Conservation (phyloP, 2,329 filamentous ascomycete genomes). For the Exophiala viscosa region DNA sequence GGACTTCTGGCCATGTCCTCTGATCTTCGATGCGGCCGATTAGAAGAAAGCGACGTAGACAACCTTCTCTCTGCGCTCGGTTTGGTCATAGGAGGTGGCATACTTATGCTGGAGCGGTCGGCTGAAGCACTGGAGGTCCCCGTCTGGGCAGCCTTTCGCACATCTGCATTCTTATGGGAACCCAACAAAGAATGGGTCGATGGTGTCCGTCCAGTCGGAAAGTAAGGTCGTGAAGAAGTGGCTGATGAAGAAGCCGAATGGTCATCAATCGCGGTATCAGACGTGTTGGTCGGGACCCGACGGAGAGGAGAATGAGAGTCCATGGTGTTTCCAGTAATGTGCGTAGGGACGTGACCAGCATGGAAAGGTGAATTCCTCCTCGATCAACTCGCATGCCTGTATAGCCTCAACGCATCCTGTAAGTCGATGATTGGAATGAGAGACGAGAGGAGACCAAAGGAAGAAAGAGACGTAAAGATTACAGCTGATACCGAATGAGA, state of each 20-base stretch:
- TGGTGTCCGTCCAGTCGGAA: constrained; percentile 11
- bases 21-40: constrained; percentile 18
- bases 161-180: constrained; percentile 34
- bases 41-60: constrained; percentile 21
- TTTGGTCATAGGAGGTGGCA: constrained; percentile 53
- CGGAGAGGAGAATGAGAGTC: constrained; percentile 19
- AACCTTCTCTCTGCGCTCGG: constrained; percentile 26
- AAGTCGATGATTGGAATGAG: not conserved
- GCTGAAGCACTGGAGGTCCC: constrained; percentile 56
- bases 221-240: constrained; percentile 12
- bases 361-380: not conserved
- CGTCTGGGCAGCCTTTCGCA: constrained; percentile 57
- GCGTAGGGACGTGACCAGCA: not conserved
- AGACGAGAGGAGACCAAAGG: not conserved
- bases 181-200: constrained; percentile 45
- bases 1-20: constrained; percentile 22
- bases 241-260: constrained; percentile 16
- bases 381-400: not conserved
- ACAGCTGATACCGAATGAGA: too few species aligned
- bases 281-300: constrained; percentile 19
- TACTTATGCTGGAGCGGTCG: constrained; percentile 60
- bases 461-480: not conserved
- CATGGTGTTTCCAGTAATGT: constrained; percentile 3
- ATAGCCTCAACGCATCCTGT: not conserved
- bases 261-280: constrained; percentile 18